Conservation (phyloP, 345 rosid genomes). For the Linum lewisii region DNA sequence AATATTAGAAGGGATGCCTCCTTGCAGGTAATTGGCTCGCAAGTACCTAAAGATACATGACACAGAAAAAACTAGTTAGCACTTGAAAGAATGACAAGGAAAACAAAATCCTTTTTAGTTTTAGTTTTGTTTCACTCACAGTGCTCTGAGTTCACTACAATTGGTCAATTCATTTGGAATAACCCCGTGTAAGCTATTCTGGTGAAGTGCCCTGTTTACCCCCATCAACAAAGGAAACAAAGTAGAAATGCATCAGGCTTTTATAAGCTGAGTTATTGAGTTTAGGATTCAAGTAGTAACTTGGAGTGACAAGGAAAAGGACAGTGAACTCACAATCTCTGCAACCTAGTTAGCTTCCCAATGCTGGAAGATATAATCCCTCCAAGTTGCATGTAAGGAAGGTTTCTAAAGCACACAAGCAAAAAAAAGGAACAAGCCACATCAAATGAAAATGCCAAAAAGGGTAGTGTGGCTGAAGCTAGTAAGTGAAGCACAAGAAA, state of each 20-base stretch:
- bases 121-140: conserved; percentile 43
- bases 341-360: conserved; percentile 66
- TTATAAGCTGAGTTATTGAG: background rate
- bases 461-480: background rate
- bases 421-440: background rate
- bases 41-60: conserved; percentile 41
- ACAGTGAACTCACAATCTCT: conserved; percentile 64
- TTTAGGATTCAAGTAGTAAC: conserved; percentile 1
- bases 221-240: background rate
- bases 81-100: background rate
- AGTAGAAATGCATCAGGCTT: conserved; percentile 2
- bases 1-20: conserved; percentile 70
- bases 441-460: background rate
- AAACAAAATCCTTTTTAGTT: background rate
- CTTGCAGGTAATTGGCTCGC: conserved; percentile 86
- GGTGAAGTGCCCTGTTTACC: conserved; percentile 70
- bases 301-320: background rate
- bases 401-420: conserved; percentile 42
- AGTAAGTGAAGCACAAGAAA: background rate
- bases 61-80: background rate
- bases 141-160: conserved; percentile 76
- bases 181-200: conserved; percentile 72
- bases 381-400: conserved; percentile 82
- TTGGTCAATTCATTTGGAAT: conserved; percentile 74
- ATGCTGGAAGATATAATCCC: conserved; percentile 85